phyloP scores from a whole-genome alignment of 495 filamentous ascomycete genomes.

The Podospora pseudopauciseta region DNA sequence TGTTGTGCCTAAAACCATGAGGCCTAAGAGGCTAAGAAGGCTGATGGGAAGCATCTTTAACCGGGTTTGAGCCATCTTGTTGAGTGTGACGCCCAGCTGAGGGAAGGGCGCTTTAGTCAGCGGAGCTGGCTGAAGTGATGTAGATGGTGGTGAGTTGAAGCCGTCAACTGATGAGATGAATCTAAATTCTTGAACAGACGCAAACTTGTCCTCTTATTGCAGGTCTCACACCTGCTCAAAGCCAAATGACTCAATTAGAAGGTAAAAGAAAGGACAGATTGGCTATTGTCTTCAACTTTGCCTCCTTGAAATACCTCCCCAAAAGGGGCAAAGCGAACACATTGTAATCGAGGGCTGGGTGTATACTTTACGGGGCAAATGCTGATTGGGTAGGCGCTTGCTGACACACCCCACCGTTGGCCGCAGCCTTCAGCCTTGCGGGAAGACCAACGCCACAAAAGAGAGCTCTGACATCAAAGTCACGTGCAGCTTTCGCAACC shows the following conservation, averaged over 20 bases:
- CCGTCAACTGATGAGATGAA: not conserved
- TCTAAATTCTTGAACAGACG: slow-evolving; percentile 1
- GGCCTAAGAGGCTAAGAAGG: slow-evolving; percentile 26
- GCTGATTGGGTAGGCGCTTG: slow-evolving; percentile 23
- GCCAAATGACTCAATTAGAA: slow-evolving; percentile 26
- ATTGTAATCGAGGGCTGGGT: not conserved
- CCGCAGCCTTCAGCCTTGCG: not conserved
- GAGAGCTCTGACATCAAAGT: not conserved
- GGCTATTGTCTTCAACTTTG: slow-evolving; percentile 14
- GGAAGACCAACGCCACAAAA: slow-evolving; percentile 3
- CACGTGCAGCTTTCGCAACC: slow-evolving; percentile 18
- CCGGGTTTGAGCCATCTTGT: slow-evolving; percentile 23
- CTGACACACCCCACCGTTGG: not conserved
- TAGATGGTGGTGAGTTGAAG: slow-evolving; percentile 8
- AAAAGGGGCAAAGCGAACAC: not conserved
- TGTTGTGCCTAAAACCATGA: slow-evolving; percentile 23
- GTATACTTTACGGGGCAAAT: slow-evolving; percentile 31
- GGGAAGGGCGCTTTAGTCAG: not conserved
- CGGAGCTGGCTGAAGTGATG: not conserved
- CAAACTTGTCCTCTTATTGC: not conserved
- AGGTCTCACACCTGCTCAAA: not conserved
- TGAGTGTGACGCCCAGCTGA: not conserved
- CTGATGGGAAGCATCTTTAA: slow-evolving; percentile 22
- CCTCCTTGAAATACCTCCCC: slow-evolving; percentile 9
- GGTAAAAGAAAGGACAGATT: slow-evolving; percentile 33